phyloP scores from a whole-genome alignment of 768 basidiomycete species.

The Suillus clintonianus region DNA sequence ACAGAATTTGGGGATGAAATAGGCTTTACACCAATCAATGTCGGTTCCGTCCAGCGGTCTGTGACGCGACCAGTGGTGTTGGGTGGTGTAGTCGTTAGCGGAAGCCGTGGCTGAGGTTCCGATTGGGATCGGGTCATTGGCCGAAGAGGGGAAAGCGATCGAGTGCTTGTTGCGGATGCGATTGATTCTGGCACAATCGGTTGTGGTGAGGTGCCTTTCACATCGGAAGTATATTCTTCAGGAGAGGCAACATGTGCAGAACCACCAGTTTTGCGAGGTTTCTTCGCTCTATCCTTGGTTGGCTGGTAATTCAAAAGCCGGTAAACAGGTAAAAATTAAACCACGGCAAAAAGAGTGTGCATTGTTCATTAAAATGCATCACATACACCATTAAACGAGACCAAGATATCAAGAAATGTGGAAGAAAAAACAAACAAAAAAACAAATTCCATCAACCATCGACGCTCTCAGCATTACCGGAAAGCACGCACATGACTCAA shows the following conservation, averaged over 20 bases:
- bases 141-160: neutral
- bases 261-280: constrained; percentile 51
- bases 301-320: constrained; percentile 47
- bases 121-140: neutral
- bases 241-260: constrained; percentile 16
- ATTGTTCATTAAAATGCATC: constrained; percentile 26
- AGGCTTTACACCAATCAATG: constrained; percentile 34
- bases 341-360: constrained; percentile 19
- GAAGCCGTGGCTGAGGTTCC: constrained; percentile 1
- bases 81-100: constrained; percentile 7
- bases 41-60: constrained; percentile 35
- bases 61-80: constrained; percentile 19
- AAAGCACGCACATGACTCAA: constrained; percentile 87
- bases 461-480: constrained; percentile 55
- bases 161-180: neutral
- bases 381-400: constrained; percentile 34
- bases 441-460: constrained; percentile 42
- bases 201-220: neutral
- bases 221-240: neutral
- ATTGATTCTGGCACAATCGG: neutral
- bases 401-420: constrained; percentile 8
- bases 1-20: constrained; percentile 3
- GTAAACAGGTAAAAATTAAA: constrained; percentile 17
- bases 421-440: constrained; percentile 11
- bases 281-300: constrained; percentile 72